phyloP scores from a whole-genome alignment of 2,329 filamentous ascomycete species.

The Cytospora piceae region DNA sequence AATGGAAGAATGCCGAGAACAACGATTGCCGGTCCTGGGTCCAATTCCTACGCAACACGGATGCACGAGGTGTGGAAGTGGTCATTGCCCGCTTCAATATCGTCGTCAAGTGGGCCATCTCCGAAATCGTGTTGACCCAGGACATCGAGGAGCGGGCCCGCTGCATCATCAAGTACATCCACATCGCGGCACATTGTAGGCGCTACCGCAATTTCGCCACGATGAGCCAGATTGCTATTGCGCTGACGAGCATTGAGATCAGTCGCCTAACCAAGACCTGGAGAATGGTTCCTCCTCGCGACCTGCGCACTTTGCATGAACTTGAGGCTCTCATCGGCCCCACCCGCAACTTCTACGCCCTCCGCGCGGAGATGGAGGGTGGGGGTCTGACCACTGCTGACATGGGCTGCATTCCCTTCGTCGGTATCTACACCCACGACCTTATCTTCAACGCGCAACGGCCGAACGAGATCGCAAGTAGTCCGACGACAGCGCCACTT shows the following conservation, averaged over 20 bases:
- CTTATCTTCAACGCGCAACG: slow-evolving; percentile 81
- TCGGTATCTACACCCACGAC: slow-evolving; percentile 83
- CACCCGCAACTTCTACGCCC: slow-evolving; percentile 74
- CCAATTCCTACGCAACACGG: slow-evolving; percentile 73
- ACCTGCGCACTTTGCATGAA: slow-evolving; percentile 67
- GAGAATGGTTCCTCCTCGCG: slow-evolving; percentile 67
- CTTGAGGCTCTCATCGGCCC: slow-evolving; percentile 77
- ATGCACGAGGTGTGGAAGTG: slow-evolving; percentile 77
- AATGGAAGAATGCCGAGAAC: slow-evolving; percentile 72
- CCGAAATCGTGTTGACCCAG: slow-evolving; percentile 76
- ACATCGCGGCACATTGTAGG: slow-evolving; percentile 77
- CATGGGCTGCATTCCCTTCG: slow-evolving; percentile 79
- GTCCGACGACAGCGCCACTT: slow-evolving; percentile 67
- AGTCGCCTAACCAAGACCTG: slow-evolving; percentile 71
- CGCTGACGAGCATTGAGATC: slow-evolving; percentile 74
- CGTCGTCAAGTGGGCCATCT: slow-evolving; percentile 85
- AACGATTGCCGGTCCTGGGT: slow-evolving; percentile 77
- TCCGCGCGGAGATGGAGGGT: slow-evolving; percentile 80
- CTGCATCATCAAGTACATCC: slow-evolving; percentile 80
- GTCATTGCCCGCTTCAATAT: slow-evolving; percentile 87
- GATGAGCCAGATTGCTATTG: slow-evolving; percentile 79
- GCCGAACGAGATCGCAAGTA: slow-evolving; percentile 72
- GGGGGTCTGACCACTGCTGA: slow-evolving; percentile 56
- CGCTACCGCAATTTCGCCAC: slow-evolving; percentile 82
- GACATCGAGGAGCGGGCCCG: slow-evolving; percentile 72